phyloP scores from a whole-genome alignment of 169 alveolate species.

The Theileria equi region DNA sequence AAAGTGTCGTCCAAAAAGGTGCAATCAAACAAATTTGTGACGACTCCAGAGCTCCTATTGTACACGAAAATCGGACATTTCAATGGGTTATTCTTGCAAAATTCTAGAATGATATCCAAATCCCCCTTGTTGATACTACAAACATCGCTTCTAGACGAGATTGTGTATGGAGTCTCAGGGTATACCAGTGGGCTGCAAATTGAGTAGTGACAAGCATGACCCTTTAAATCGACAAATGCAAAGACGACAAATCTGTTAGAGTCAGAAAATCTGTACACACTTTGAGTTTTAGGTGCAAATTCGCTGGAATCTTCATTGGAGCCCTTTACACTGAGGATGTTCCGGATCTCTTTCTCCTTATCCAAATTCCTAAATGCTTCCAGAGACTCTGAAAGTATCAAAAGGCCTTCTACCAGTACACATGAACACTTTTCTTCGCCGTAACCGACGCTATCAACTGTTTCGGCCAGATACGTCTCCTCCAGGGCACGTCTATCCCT shows the following conservation, averaged over 20 bases:
- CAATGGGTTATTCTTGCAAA: not conserved
- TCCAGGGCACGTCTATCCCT: slow-evolving; percentile 20
- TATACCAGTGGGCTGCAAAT: slow-evolving; percentile 11
- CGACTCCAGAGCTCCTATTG: not conserved
- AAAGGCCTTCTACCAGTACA: slow-evolving; percentile 27
- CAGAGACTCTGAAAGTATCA: slow-evolving; percentile 18
- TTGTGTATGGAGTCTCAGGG: slow-evolving; percentile 7
- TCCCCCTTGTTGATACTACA: not conserved
- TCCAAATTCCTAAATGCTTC: slow-evolving; percentile 9
- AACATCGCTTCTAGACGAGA: not conserved
- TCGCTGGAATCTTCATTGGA: not conserved
- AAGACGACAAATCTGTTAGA: slow-evolving; percentile 11
- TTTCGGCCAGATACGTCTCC: not conserved
- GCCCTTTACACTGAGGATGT: not conserved
- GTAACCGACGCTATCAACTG: slow-evolving; percentile 4
- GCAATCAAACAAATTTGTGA: not conserved
- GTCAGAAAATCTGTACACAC: not conserved
- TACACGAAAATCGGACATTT: not conserved
- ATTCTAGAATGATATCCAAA: not conserved
- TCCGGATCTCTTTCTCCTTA: not conserved
- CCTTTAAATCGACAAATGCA: slow-evolving; percentile 17
- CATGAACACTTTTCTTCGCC: slow-evolving; percentile 20
- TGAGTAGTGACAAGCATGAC: slow-evolving; percentile 22
- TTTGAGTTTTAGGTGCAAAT: not conserved
- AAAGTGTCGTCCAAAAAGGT: not conserved